Evolutionary conservation across 129 eudicot species (phyloP), one percentile per base, ranked within the genome.

Genomic region (Mikania micrantha): DNA sequence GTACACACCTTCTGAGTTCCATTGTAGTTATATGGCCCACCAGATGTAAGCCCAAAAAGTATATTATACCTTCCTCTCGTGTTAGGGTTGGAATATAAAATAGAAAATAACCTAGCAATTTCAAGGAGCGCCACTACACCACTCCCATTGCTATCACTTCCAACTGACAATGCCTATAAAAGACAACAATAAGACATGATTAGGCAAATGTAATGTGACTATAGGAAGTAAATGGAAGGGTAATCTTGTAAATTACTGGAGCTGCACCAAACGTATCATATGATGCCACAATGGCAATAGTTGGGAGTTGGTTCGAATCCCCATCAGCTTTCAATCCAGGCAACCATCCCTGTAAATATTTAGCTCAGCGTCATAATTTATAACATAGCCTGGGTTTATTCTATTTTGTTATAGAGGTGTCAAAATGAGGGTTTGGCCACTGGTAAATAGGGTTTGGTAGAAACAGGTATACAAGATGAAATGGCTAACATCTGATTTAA

Each of bases 241-340:
- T 25, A 17, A 45, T 47, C 28, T 20, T 36, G 78, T 44, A 62
- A 83, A 67, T 70, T 84, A 94, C 99, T 20, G 99, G 97, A 72
- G 97, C 99, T 72, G 99, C 97, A 60, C 97, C 99, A 61, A 94
- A 89, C 20, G 99, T 94, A 69, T 94, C 99, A 77, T 94, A 94
- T 60, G 99, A 86, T 61, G 99, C 99, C 75, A 94, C 99, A 48
- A 94, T 76, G 69, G 97, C 99, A 72, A 94, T 94, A 47, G 99
- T 94, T 36, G 99, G 99, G 54, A 94, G 91, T 79, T 90, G 99
- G 74, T 61, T 85, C 22, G 90, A 82, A 69, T 90, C 97, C 50
- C 95, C 97, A 5, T 90, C 97, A 48, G 80, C 83, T 82, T 81
- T 90, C 71, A 83, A 56, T 73, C 99, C 99, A 52, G 97, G 99